Base-by-base conservation (phyloP, 805 yeast genomes). In the Candida adriatica region DNA sequence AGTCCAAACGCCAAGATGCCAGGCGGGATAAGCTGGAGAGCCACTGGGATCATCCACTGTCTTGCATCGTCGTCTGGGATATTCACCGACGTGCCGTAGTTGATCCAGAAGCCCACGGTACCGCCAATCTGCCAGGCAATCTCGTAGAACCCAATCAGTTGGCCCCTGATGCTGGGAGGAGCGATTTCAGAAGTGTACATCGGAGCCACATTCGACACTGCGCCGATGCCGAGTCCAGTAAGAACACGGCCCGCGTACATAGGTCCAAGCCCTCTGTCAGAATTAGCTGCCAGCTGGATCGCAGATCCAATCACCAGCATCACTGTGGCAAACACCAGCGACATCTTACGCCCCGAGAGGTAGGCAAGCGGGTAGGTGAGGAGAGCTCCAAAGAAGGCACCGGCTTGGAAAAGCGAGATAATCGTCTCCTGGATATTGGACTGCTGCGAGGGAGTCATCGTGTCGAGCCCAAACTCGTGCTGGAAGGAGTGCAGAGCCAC, bases 221-320 rank as follows among this genome's bases (percentile, higher is more conserved):
- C 66, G 9, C 79, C 79, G 26, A 70, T 68, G 13, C 75, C 75
- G 5, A 73, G 26, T 4, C 79, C 65, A 6, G 61, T 48, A 16
- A 56, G 39, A n/a, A 68, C 66, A 40, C 79, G 59, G 8, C 79
- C 79, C 4, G 71, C 68, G 39, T 70, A 68, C 42, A 70, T 35
- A 47, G 64, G 61, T 5, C 63, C 67, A 22, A 69, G 54, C 2
- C 66, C 68, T 48, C 54, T n/a, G 4, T 11, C 3, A 37, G 29
- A 5, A 17, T 31, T 38, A 2, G 53, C 35, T 14, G 69, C 49
- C 16, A 51, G 47, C 37, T 67, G 53, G 27, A 67, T 58, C 2
- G 61, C 66, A 6, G 66, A 59, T 7, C 75, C 75, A 32, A 67
- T 35, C 1, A 64, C 55, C 26, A 66, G 55, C 22, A 68, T 45